Evolutionary conservation across 148 eudicot genomes (phyloP).

Genomic region (Bassia scoparia): DNA sequence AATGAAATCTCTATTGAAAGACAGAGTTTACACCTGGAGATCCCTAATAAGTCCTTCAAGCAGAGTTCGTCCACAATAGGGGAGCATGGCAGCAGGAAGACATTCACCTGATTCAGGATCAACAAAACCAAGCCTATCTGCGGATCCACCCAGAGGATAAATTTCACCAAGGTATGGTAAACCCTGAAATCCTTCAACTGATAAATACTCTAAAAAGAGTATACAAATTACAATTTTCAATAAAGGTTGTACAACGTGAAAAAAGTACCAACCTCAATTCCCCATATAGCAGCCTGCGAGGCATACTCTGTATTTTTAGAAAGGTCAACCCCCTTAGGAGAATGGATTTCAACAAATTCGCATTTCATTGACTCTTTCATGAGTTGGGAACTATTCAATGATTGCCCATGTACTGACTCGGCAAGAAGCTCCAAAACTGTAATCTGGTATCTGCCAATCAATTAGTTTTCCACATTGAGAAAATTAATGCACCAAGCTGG

Average conservation of each 20-base stretch:
- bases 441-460: conserved; percentile 72
- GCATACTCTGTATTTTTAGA: conserved; percentile 81
- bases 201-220: conserved; percentile 20
- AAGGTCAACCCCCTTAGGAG: conserved; percentile 86
- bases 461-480: conserved; percentile 8
- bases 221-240: neutral
- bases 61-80: conserved; percentile 83
- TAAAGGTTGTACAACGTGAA: conserved; percentile 1
- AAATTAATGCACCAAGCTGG: neutral
- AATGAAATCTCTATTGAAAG: neutral
- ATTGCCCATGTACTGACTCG: conserved; percentile 48
- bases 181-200: conserved; percentile 56
- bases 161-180: conserved; percentile 93
- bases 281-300: conserved; percentile 97
- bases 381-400: conserved; percentile 41
- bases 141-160: conserved; percentile 98
- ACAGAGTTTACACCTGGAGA: conserved; percentile 67
- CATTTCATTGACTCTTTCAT: conserved; percentile 44
- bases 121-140: conserved; percentile 95
- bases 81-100: conserved; percentile 99
- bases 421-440: conserved; percentile 73
- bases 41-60: conserved; percentile 97
- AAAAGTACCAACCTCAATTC: conserved; percentile 65
- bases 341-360: conserved; percentile 68
- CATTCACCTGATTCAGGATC: conserved; percentile 86